Base-by-base conservation (phyloP, 1,284 basidiomycete species). In the Cryptococcus sp. region DNA sequence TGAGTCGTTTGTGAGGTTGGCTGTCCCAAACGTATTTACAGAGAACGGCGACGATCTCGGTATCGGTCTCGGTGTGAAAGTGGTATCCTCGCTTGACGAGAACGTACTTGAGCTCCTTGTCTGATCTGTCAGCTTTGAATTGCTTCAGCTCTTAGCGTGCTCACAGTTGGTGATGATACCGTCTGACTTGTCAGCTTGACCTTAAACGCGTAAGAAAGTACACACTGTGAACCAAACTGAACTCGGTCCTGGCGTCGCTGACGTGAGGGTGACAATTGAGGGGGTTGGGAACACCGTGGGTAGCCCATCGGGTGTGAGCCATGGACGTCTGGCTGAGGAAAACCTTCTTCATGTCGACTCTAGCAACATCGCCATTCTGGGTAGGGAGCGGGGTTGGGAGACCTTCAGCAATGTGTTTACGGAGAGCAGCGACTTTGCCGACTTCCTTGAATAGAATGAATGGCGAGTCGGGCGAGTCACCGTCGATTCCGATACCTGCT, bases 251-350 rank as follows among this genome's bases (percentile, higher is more conserved):
- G 32, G 83, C 79, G 72, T 97, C 92, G 36, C 88, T 90, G 64
- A 86, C 86, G 72, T 98, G 85, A 55, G 96, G 96, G 77, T 99
- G 96, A 78, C 94, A 98, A 80, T 98, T 99, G 66, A 81, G 75
- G 49, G 85, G 82, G 25, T 85, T 87, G 25, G 91, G 90, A 47
- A 87, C 85, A 56, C 96, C 96, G 75, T 99, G 96, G n/a, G 96
- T 99, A 2, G 96, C 96, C 96, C 96, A 99, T 60, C 96, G 91
- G 16, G 96, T 99, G 80, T 99, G 96, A 23, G 94, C 96, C 78
- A 99, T 98, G 48, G 91, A 91, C 48, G 92, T 91, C 77, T 97
- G 93, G 48, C 86, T 86, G 54, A 91, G 73, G 75, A 86, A 88
- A 32, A 84, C 82, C 80, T 90, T 93, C 72, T 80, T 77, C 63